Evolutionary conservation across 2,329 filamentous ascomycete species (phyloP), one percentile per base, ranked within the genome.

Genomic region (Albifimbria verrucaria): DNA sequence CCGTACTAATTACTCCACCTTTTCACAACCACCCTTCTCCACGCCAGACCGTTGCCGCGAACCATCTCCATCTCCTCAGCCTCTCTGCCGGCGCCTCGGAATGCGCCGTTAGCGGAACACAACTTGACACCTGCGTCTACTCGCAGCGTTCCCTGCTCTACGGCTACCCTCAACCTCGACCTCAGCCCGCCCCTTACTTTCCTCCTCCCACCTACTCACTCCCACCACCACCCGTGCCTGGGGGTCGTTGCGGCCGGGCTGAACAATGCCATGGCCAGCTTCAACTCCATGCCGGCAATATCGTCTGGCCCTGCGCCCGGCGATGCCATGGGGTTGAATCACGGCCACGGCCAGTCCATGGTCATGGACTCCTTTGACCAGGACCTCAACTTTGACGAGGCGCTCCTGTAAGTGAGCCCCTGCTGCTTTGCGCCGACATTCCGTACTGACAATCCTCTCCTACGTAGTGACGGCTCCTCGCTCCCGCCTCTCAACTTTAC

Each of bases 211-310:
- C n/a, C n/a, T n/a, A n/a, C n/a, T n/a, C n/a, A n/a, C n/a, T n/a
- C n/a, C n/a, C n/a, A n/a, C n/a, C n/a, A n/a, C n/a, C n/a, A n/a
- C n/a, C n/a, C n/a, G n/a, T n/a, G n/a, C n/a, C n/a, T n/a, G 32
- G 32, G 32, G 32, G 32, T n/a, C 18, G 32, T 39, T n/a, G 32
- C 32, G 18, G 32, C 32, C 32, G 32, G 32, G 62, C 63, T 61
- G 57, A 65, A 68, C 64, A 61, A 81, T 80, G 78, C 74, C 65
- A 84, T 84, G 81, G 78, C 79, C 60, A 74, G 75, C 63, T 84
- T 77, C 74, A 82, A 81, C 69, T 74, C 79, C 65, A 78, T 83
- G 73, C 71, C 77, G 71, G 73, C 72, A 63, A 73, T 80, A 65
- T 68, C 73, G 59, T 69, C 74, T 57, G 69, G 71, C 66, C 65